Percentiles rank a stretch among this genome's conserved stretches.
Evolutionary conservation across 108 stramenopile species (phyloP).

Genomic region (Fragilariopsis cylindrus): DNA sequence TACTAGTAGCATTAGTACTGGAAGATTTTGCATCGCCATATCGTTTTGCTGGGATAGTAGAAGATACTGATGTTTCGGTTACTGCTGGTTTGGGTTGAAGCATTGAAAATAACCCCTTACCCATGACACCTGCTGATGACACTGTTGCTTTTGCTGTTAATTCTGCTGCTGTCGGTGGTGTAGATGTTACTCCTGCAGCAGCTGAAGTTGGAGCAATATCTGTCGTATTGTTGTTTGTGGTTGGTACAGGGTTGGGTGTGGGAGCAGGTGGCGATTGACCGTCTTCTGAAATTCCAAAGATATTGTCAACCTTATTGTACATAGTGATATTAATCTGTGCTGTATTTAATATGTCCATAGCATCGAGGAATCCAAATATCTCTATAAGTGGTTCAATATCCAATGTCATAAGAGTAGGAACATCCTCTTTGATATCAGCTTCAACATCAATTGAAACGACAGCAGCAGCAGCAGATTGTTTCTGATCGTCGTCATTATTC

Average conservation of each 20-base stretch:
- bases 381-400: conserved; percentile 61
- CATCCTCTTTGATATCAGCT: conserved; percentile 35
- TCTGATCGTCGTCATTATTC: background rate
- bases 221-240: background rate
- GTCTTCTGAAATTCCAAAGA: conserved; percentile 72
- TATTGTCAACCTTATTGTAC: conserved; percentile 68
- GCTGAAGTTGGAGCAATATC: conserved; percentile 18
- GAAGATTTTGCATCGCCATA: background rate
- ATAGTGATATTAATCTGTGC: conserved; percentile 74
- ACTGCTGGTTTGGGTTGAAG: conserved; percentile 1
- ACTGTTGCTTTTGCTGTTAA: background rate
- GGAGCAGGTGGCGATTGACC: conserved; percentile 28
- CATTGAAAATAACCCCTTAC: conserved; percentile 16
- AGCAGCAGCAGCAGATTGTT: conserved; percentile 1
- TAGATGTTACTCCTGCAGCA: conserved; percentile 22
- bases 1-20: background rate
- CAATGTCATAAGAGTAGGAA: conserved; percentile 35
- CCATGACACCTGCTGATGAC: background rate
- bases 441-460: conserved; percentile 28
- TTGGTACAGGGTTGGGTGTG: conserved; percentile 16
- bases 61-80: background rate
- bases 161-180: conserved; percentile 15
- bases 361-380: conserved; percentile 72
- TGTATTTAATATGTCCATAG: conserved; percentile 73
- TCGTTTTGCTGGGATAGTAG: background rate